phyloP scores from a whole-genome alignment of 2,329 filamentous ascomycete species.

The Ophiosphaerella narmari region DNA sequence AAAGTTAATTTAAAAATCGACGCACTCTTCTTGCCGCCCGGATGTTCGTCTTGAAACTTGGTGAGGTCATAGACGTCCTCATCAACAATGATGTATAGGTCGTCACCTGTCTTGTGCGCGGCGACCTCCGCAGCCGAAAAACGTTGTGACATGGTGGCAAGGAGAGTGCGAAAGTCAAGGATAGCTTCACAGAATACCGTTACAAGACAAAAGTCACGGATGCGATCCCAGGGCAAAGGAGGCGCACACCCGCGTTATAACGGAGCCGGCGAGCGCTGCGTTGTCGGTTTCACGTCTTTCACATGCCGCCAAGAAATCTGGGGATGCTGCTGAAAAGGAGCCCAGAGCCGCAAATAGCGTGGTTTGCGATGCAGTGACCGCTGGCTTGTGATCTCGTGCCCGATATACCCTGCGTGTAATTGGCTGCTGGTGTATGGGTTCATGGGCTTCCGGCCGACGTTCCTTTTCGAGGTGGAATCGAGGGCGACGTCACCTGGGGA shows the following conservation, averaged over 20 bases:
- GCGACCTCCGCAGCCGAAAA: constrained; percentile 86
- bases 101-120: constrained; percentile 85
- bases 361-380: constrained; percentile 26
- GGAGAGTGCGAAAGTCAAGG: constrained; percentile 11
- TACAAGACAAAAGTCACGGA: constrained; percentile 13
- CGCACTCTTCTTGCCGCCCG: constrained; percentile 74
- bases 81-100: constrained; percentile 88
- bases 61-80: constrained; percentile 96
- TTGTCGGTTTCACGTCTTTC: constrained; percentile 34
- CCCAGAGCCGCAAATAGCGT: constrained; percentile 32
- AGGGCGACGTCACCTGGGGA: constrained; percentile 32
- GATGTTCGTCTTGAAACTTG: constrained; percentile 60
- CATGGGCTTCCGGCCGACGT: constrained; percentile 18
- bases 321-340: constrained; percentile 26
- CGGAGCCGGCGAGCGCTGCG: constrained; percentile 5
- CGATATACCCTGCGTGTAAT: constrained; percentile 26
- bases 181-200: constrained; percentile 6
- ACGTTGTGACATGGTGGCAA: constrained; percentile 74
- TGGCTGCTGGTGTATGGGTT: constrained; percentile 20
- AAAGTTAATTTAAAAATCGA: neutral
- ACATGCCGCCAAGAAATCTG: constrained; percentile 44
- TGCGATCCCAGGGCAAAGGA: constrained; percentile 27
- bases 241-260: constrained; percentile 27
- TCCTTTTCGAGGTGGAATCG: constrained; percentile 27
- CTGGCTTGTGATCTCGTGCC: constrained; percentile 37